phyloP scores from a whole-genome alignment of 1,284 basidiomycete species.

The Ceratobasidium sp. region DNA sequence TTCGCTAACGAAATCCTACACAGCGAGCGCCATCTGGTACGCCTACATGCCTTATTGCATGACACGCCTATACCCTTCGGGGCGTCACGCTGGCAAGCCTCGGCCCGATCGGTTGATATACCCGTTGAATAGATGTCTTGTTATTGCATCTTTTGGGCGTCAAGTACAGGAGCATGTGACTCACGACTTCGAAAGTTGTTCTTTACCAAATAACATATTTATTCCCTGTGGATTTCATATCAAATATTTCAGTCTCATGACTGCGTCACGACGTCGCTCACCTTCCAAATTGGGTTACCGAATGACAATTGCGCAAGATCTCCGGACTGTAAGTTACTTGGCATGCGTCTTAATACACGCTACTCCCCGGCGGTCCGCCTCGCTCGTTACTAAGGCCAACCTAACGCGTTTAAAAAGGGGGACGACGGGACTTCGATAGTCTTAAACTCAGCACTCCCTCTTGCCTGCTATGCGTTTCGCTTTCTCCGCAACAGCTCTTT shows the following conservation, averaged over 20 bases:
- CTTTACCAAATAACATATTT: no score
- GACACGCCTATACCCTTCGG: no score
- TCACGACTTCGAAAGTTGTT: no score
- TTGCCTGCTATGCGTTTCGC: slow-evolving; percentile 20
- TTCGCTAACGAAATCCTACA: slow-evolving; percentile 82
- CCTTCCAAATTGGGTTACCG: slow-evolving; percentile 1
- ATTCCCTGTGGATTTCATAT: no score
- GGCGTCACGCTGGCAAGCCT: neutral
- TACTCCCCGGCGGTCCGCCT: slow-evolving; percentile 10
- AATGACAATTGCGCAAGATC: slow-evolving; percentile 15
- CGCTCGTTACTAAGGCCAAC: neutral
- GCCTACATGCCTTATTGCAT: neutral
- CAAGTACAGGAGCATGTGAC: no score
- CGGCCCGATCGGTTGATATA: slow-evolving; percentile 1
- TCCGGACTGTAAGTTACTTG: neutral
- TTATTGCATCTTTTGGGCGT: neutral
- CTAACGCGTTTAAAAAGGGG: slow-evolving; percentile 1
- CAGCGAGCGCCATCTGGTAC: slow-evolving; percentile 49
- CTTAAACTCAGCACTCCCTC: neutral
- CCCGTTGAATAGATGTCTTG: slow-evolving; percentile 11
- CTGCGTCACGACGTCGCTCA: neutral
- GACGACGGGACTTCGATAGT: no score
- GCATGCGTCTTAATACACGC: neutral
- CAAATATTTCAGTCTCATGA: no score
- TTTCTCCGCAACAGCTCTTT: slow-evolving; percentile 1